Base-by-base conservation (phyloP, 1,139 yeast genomes). In the Suhomyces coccinellae region DNA sequence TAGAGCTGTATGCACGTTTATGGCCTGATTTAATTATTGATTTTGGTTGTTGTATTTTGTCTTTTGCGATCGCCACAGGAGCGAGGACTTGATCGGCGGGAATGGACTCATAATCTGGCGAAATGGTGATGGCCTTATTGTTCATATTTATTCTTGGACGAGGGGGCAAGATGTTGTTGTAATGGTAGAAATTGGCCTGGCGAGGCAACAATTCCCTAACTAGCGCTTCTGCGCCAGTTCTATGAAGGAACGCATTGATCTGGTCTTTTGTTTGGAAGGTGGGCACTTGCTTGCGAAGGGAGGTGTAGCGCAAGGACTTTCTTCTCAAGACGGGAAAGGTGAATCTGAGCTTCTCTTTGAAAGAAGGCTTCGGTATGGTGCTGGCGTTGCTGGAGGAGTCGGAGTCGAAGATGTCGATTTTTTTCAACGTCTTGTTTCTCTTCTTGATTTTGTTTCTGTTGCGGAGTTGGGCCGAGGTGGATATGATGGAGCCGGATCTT, bases 251-350 rank as follows among this genome's bases (percentile, higher is more conserved):
- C 3, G 55, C 45, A 33, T 59, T 58, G 11, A 73, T 50, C 13
- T 69, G 69, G 7, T 59, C 54, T 38, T 53, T 56, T 3, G 59
- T 55, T 11, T 54, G 47, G 47, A 73, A 73, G 27, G 63, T 61
- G 17, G 66, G 53, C 14, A 45, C 43, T n/a, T 53, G 52, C 26
- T 45, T 53, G 38, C 49, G 52, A 6, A 54, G 36, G 10, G 62
- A 52, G 29, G 50, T 51, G 51, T 52, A 66, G 29, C 67, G 70
- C 41, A 71, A 62, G 0, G 77, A 71, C 4, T 63, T 63, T 36
- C 61, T 62, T 33, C 77, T 52, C 40, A 56, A 62, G 2, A 71
- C 74, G 3, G 77, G 76, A 48, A 72, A 73, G 9, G 59, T 46
- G 40, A 65, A 69, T 27, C 46, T 51, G 37, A 44, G 38, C 13